Evolutionary conservation across 768 basidiomycete genomes (phyloP), one percentile per base, ranked within the genome.

Genomic region (Tubosaeta sp.): DNA sequence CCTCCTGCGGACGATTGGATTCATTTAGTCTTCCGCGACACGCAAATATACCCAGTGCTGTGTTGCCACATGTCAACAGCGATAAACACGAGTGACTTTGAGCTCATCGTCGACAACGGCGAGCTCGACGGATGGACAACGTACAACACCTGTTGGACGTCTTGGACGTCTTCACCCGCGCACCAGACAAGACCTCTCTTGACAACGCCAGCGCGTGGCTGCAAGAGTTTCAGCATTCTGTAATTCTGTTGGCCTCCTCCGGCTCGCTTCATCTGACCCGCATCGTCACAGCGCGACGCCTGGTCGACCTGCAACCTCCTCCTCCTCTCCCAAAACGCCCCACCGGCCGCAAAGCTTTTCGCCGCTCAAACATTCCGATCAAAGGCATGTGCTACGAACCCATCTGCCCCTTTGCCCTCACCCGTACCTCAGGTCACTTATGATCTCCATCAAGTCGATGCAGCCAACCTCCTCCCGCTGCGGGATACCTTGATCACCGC

Each of bases 221-320:
- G 57, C 88, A 94, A 75, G 93, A 95, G 72, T 99, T 98, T 70
- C 95, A 99, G 76, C 95, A 97, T 78, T 95, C 92, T 77, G 95
- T 97, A 85, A 88, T 84, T 88, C 77, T 75, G 76, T 22, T 22
- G 80, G 83, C 64, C 67, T 66, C 66, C 75, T 79, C 77, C 71
- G 76, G 72, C 73, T 62, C 76, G 2, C 76, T 22, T 71, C 77
- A 76, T 85, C 85, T 87, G 77, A 88, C 82, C 69, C 68, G 76
- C 72, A 72, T 73, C 73, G 77, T 77, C 76, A 72, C 81, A 99
- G 97, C 80, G 84, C 70, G 92, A 97, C 72, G 95, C 97, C 61
- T 99, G 97, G 97, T 80, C 85, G 60, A 91, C 90, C 47, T 97
- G 93, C 72, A 95, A 95, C 73, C 78, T 87, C 70, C 83, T 99